Evolutionary conservation across 495 filamentous ascomycete species (phyloP).

Genomic region (Neurospora sp.): DNA sequence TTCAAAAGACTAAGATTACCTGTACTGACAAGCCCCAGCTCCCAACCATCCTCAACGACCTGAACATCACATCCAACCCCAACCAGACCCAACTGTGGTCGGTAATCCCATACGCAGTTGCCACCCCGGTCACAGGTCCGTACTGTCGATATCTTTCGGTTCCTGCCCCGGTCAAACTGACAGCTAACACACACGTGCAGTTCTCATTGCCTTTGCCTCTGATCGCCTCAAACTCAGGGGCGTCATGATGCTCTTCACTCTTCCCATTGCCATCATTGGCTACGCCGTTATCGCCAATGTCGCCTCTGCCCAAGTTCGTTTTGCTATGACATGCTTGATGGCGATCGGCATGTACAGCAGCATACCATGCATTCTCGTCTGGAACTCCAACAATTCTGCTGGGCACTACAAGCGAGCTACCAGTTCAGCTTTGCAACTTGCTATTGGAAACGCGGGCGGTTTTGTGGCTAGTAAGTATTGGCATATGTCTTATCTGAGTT

Average conservation of each 20-base stretch:
- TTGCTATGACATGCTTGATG: conserved; percentile 66
- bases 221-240: conserved; percentile 36
- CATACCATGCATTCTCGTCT: conserved; percentile 64
- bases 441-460: conserved; percentile 40
- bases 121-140: conserved; percentile 44
- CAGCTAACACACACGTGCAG: conserved; percentile 9
- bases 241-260: conserved; percentile 30
- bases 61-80: conserved; percentile 48
- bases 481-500: not conserved
- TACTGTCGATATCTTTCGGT: conserved; percentile 24
- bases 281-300: conserved; percentile 32
- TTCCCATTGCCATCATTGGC: conserved; percentile 47
- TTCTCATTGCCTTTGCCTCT: conserved; percentile 34
- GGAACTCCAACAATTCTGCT: conserved; percentile 45
- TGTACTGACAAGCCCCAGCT: conserved; percentile 44
- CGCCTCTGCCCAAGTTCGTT: conserved; percentile 50
- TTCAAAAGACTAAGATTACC: conserved; percentile 18
- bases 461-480: conserved; percentile 31
- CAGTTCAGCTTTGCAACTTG: conserved; percentile 35
- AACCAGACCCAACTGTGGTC: conserved; percentile 57
- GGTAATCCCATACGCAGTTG: conserved; percentile 57
- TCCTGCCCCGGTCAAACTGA: not conserved
- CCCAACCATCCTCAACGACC: conserved; percentile 54
- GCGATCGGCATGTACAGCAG: conserved; percentile 65
- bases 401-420: conserved; percentile 38